Percentiles rank a stretch among this genome's conserved stretches.
phyloP scores from a whole-genome alignment of 2,329 filamentous ascomycete genomes.

The Microdochium trichocladiopsis region DNA sequence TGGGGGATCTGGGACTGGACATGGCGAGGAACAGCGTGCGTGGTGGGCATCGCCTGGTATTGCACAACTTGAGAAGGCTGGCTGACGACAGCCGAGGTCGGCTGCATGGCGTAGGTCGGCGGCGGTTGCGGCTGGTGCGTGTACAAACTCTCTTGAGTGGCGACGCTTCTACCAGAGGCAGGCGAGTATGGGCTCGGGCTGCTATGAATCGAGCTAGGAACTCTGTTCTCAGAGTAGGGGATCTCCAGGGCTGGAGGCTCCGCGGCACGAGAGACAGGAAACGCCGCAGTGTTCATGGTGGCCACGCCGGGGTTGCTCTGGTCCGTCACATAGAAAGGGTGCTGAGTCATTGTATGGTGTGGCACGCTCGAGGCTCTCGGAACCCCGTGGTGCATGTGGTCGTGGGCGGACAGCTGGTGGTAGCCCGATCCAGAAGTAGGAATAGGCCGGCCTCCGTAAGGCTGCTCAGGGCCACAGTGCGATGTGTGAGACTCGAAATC shows the following conservation, averaged over 20 bases:
- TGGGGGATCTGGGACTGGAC: conserved; percentile 16
- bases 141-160: conserved; percentile 48
- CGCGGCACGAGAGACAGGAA: conserved; percentile 35
- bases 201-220: conserved; percentile 46
- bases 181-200: conserved; percentile 54
- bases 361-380: conserved; percentile 34
- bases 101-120: conserved; percentile 40
- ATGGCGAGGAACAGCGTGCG: conserved; percentile 27
- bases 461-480: conserved; percentile 18
- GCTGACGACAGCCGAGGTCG: conserved; percentile 38
- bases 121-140: conserved; percentile 42
- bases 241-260: conserved; percentile 42
- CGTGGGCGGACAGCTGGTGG: conserved; percentile 31
- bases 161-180: conserved; percentile 44
- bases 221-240: conserved; percentile 38
- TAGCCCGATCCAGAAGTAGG: conserved; percentile 33
- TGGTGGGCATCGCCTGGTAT: conserved; percentile 26
- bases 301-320: conserved; percentile 55
- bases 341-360: conserved; percentile 9
- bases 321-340: conserved; percentile 51
- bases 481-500: conserved; percentile 40
- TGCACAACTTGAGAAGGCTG: conserved; percentile 32
- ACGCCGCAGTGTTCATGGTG: conserved; percentile 48
- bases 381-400: conserved; percentile 35
- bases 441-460: conserved; percentile 38